phyloP scores from a whole-genome alignment of 2,329 filamentous ascomycete species.

The Pleoardoris graminearum region DNA sequence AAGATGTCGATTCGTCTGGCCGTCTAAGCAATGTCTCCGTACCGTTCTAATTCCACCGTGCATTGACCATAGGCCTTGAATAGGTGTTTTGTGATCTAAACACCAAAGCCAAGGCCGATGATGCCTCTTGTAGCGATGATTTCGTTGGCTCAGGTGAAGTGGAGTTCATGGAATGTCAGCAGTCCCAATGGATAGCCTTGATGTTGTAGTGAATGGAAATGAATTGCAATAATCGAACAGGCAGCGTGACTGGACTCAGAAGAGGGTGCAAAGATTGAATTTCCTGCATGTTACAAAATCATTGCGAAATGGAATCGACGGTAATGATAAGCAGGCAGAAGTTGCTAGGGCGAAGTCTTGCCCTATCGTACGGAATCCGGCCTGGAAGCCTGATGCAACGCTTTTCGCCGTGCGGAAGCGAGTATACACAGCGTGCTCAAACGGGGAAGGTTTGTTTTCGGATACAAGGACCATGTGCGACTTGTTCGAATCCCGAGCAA shows the following conservation, averaged over 20 bases:
- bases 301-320: neutral
- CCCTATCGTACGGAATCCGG: neutral
- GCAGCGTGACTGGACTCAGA: neutral
- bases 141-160: neutral
- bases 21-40: neutral
- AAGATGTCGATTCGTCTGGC: neutral
- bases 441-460: slow-evolving; percentile 1
- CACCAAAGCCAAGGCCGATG: too few species aligned
- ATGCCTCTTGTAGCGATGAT: too few species aligned
- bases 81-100: neutral
- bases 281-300: neutral
- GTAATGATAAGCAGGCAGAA: neutral
- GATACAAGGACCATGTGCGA: neutral
- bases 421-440: neutral
- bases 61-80: neutral
- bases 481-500: neutral
- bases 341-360: neutral
- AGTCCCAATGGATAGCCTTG: neutral
- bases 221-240: neutral
- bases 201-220: neutral
- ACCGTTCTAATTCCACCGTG: neutral
- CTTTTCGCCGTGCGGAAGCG: slow-evolving; percentile 4
- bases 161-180: neutral
- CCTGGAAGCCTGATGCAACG: neutral
- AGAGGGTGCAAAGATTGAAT: neutral